Evolutionary conservation across 768 basidiomycete genomes (phyloP).

Genomic region (Leccinum variicolor): DNA sequence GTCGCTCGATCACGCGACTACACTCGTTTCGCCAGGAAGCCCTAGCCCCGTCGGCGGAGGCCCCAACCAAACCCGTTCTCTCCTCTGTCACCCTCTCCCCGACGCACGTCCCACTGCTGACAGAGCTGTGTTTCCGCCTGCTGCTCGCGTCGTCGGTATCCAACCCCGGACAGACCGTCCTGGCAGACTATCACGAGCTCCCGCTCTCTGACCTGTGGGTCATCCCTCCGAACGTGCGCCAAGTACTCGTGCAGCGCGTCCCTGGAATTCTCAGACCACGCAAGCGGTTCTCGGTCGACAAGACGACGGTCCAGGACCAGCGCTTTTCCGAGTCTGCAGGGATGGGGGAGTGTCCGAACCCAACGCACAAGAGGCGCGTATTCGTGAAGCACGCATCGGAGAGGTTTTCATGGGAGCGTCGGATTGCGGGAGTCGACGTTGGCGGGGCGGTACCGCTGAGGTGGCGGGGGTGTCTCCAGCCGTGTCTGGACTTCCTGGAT

Average conservation of each 20-base stretch:
- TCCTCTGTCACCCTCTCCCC: constrained; percentile 4
- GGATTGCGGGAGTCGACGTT: constrained; percentile 46
- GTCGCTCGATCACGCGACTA: too few relatives aligned
- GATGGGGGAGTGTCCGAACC: constrained; percentile 48
- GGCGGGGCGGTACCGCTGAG: constrained; percentile 28
- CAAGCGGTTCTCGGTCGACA: constrained; percentile 18
- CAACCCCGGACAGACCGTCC: too few relatives aligned
- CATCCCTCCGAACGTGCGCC: constrained; percentile 20
- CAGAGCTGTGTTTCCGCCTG: too few relatives aligned
- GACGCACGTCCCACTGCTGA: constrained; percentile 18
- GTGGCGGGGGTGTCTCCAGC: constrained; percentile 64
- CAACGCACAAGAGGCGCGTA: constrained; percentile 28
- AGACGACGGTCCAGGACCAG: neutral
- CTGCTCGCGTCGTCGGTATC: too few relatives aligned
- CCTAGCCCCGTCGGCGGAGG: neutral
- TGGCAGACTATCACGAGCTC: too few relatives aligned
- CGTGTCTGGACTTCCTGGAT: constrained; percentile 62
- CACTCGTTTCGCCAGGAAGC: neutral
- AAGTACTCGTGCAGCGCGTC: constrained; percentile 25
- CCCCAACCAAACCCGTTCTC: neutral
- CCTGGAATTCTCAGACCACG: constrained; percentile 27
- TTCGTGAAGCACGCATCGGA: constrained; percentile 59
- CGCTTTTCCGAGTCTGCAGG: constrained; percentile 20
- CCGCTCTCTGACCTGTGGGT: neutral
- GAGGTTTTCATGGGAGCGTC: constrained; percentile 59